Evolutionary conservation across 225 moss, liverwort and hornwort species (phyloP), one percentile per base, ranked within the genome.

Genomic region (Antitrichia curtipendula): DNA sequence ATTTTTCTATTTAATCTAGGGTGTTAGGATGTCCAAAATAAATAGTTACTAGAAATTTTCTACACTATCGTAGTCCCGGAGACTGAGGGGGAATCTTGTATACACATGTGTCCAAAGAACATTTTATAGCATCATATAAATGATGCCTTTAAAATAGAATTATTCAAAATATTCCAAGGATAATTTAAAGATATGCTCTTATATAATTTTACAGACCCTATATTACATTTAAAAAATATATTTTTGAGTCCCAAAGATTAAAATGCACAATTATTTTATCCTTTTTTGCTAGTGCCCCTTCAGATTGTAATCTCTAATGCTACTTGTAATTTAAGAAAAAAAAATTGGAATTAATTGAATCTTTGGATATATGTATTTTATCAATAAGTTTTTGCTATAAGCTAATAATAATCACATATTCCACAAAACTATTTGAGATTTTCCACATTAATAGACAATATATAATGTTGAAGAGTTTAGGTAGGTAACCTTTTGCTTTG

Each of bases 391-490:
- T 31, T 38, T 68, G 3, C 4, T 38, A 12, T 22, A 38, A 22
- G 14, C 16, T 16, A 0, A 63, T 29, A 32, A 31, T 8, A 65
- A 68, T n/a, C 12, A 66, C 21, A n/a, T 18, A 4, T 19, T 41
- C 15, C 1, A 15, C 25, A 14, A 70, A 25, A 25, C 27, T 40
- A 40, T 40, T 69, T 40, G 40, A 24, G 0, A 40, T 40, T 40
- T n/a, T 25, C 40, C 2, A 14, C 8, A 25, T 40, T 41, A 4
- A 41, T 70, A 25, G 8, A 41, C 14, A 8, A 40, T 14, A 41
- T 1, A 4, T 41, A 41, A 14, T 0, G 0, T 38, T n/a, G 0
- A 22, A 1, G 7, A n/a, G 3, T 38, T 66, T 2, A 66, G 2
- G 7, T 22, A 68, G 38, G 4, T 38, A 3, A 9, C 9, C 32